A percentile compares a stretch with the other conserved stretches of the same genome.
These are phyloP conservation scores for Moringa oleifera DNA, from an alignment of 345 rosid species.

Conservation along the genomic window DNA sequence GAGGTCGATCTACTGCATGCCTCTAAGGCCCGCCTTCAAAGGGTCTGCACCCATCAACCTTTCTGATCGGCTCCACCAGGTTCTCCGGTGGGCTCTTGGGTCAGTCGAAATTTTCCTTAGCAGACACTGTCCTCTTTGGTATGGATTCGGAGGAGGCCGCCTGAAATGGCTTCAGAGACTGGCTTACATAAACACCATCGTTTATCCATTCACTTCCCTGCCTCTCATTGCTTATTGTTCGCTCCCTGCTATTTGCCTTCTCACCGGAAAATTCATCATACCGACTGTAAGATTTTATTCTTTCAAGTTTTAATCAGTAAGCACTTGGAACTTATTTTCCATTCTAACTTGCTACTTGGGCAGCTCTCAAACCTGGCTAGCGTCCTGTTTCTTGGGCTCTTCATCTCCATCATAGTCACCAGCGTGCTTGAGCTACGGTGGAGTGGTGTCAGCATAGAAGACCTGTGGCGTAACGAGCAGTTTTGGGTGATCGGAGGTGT, in stretches of 20 bases:
- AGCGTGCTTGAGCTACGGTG: slow-evolving; percentile 89
- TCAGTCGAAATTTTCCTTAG: slow-evolving; percentile 95
- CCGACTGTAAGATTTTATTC: slow-evolving; percentile 58
- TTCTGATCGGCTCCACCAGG: slow-evolving; percentile 91
- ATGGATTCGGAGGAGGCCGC: slow-evolving; percentile 93
- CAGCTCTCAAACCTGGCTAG: slow-evolving; percentile 96
- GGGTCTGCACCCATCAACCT: slow-evolving; percentile 98
- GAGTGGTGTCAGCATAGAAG: slow-evolving; percentile 96
- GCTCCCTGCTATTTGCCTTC: slow-evolving; percentile 92
- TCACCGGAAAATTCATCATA: slow-evolving; percentile 93
- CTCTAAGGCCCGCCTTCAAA: slow-evolving; percentile 92
- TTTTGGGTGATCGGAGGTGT: slow-evolving; percentile 99
- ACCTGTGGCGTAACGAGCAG: slow-evolving; percentile 93
- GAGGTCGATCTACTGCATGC: slow-evolving; percentile 98
- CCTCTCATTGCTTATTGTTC: slow-evolving; percentile 92
- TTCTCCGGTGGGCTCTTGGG: slow-evolving; percentile 98
- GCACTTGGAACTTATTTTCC: neutral
- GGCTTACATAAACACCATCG: slow-evolving; percentile 86
- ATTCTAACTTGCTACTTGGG: neutral
- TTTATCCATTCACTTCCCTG: slow-evolving; percentile 95
- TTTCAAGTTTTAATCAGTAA: too few relatives aligned
- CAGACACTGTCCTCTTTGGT: slow-evolving; percentile 96
- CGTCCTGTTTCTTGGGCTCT: slow-evolving; percentile 80
- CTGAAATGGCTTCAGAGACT: slow-evolving; percentile 90
- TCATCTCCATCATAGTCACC: slow-evolving; percentile 77